phyloP scores from a whole-genome alignment of 2,329 filamentous ascomycete species.

The Neonectria magnoliae region DNA sequence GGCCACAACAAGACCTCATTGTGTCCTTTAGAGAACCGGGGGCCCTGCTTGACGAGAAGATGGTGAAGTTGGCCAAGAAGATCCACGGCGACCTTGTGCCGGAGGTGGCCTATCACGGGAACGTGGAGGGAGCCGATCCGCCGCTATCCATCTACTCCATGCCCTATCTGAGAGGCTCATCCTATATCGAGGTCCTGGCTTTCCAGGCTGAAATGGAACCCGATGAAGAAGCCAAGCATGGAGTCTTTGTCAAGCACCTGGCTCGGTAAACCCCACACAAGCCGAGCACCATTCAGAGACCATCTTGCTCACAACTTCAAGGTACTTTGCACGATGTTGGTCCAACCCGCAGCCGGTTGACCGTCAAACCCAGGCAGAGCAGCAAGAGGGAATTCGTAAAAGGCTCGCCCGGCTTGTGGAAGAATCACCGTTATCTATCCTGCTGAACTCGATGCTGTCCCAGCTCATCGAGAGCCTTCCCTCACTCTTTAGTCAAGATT shows the following conservation, averaged over 20 bases:
- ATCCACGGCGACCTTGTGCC: conserved; percentile 43
- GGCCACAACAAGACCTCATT: conserved; percentile 21
- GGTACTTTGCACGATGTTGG: conserved; percentile 43
- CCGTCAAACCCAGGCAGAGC: conserved; percentile 22
- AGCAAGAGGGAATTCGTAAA: conserved; percentile 29
- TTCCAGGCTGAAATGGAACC: conserved; percentile 34
- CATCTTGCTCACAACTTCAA: conserved; percentile 23
- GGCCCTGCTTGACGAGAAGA: conserved; percentile 22
- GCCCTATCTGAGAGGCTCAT: conserved; percentile 38
- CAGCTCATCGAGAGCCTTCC: conserved; percentile 34
- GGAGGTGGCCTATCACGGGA: conserved; percentile 34
- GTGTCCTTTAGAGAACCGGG: conserved; percentile 30
- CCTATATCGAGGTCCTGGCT: conserved; percentile 35
- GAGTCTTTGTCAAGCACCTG: conserved; percentile 28
- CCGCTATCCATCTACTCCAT: conserved; percentile 38
- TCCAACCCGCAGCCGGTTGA: conserved; percentile 19
- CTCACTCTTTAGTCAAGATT: conserved; percentile 39
- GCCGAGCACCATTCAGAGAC: conserved; percentile 5
- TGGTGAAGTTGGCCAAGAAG: conserved; percentile 38
- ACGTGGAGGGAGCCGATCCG: conserved; percentile 39
- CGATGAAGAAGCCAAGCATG: conserved; percentile 28
- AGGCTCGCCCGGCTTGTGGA: conserved; percentile 30
- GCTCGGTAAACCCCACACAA: conserved; percentile 21
- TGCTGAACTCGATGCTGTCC: conserved; percentile 22
- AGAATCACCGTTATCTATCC: conserved; percentile 18